phyloP scores from a whole-genome alignment of 495 filamentous ascomycete species.

The Thermochaetoides thermophila region DNA sequence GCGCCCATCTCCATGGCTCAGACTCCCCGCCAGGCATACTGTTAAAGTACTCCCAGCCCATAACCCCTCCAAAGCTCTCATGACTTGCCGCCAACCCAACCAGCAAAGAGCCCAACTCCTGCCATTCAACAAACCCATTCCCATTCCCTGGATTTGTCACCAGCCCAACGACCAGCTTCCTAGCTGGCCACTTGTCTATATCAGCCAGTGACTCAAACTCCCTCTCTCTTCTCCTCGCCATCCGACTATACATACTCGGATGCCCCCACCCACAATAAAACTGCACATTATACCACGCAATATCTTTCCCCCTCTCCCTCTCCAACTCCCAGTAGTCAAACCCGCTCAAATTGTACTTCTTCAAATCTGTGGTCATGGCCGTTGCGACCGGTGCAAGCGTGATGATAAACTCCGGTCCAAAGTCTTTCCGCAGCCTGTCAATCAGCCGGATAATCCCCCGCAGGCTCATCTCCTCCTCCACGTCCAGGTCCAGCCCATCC shows the following conservation, averaged over 20 bases:
- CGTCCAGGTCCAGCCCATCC: constrained; percentile 71
- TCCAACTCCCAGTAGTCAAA: constrained; percentile 66
- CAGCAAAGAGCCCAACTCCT: constrained; percentile 20
- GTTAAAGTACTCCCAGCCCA: constrained; percentile 87
- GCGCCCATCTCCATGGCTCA: constrained; percentile 56
- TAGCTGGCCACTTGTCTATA: constrained; percentile 64
- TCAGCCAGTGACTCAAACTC: too few relatives aligned
- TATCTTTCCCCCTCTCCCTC: constrained; percentile 44
- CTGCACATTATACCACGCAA: constrained; percentile 72
- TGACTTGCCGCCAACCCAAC: constrained; percentile 23
- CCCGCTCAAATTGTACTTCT: constrained; percentile 47
- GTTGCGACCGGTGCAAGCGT: constrained; percentile 69
- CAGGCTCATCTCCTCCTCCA: constrained; percentile 66
- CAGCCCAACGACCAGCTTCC: constrained; percentile 60
- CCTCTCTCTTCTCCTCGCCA: too few relatives aligned
- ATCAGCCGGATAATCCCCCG: constrained; percentile 58
- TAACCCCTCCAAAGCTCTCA: constrained; percentile 53
- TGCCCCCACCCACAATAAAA: constrained; percentile 82
- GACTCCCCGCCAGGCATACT: constrained; percentile 41
- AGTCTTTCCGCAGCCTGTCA: constrained; percentile 56
- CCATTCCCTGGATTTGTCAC: constrained; percentile 66
- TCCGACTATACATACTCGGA: constrained; percentile 49
- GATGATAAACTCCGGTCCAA: constrained; percentile 56
- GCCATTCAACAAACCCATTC: constrained; percentile 25
- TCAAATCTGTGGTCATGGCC: constrained; percentile 44